Conservation (phyloP, 805 yeast genomes). For the Cephaloascus albidus region DNA sequence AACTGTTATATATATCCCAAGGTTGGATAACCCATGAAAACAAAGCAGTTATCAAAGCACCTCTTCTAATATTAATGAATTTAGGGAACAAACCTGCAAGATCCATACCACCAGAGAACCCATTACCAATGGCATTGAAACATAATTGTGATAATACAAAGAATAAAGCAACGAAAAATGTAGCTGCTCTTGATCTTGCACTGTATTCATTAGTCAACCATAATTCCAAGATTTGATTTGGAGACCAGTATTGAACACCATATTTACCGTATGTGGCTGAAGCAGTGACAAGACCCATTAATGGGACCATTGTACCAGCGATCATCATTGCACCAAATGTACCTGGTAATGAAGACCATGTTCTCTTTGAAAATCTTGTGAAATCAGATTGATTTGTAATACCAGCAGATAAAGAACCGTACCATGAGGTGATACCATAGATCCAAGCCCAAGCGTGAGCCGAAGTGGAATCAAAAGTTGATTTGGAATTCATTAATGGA, state of each 20-base stretch:
- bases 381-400: conserved; percentile 28
- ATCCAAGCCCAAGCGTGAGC: conserved; percentile 32
- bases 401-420: conserved; percentile 28
- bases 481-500: conserved; percentile 4
- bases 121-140: conserved; percentile 27
- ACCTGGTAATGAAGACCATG: conserved; percentile 17
- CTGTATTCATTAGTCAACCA: conserved; percentile 31
- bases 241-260: conserved; percentile 36
- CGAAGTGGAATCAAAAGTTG: conserved; percentile 5
- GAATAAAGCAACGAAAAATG: conserved; percentile 28
- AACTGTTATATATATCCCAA: conserved; percentile 26
- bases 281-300: conserved; percentile 36
- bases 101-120: conserved; percentile 41
- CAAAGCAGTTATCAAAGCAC: conserved; percentile 23
- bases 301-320: conserved; percentile 34
- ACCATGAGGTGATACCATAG: conserved; percentile 25
- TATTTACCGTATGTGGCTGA: conserved; percentile 29
- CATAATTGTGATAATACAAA: conserved; percentile 22
- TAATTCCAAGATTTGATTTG: conserved; percentile 25
- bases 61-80: conserved; percentile 33
- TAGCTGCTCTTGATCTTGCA: conserved; percentile 33
- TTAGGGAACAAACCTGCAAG: conserved; percentile 36
- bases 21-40: conserved; percentile 26
- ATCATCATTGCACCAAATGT: conserved; percentile 22
- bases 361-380: conserved; percentile 25